Base-by-base conservation (phyloP, 495 filamentous ascomycete species). In the Aspergillus kassunensis region DNA sequence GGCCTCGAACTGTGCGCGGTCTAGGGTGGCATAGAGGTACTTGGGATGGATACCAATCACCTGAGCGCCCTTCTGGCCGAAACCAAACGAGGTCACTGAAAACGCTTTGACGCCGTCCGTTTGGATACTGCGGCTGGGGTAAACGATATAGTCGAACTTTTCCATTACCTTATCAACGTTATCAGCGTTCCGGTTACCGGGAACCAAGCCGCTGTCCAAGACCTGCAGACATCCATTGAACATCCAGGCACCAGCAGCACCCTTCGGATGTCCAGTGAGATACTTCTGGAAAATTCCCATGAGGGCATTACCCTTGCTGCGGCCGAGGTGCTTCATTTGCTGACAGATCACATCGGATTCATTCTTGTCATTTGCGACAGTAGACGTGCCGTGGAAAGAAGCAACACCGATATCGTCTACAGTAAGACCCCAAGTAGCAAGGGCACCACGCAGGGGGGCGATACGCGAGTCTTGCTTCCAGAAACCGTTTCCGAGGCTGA, bases 241-340 rank as follows among this genome's bases (percentile, higher is more conserved):
- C 93, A 97, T 97, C 92, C 92, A 99, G 37, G 91, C 93, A 70
- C 93, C 93, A 43, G 93, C 93, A 62, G 93, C 92, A 84, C 93
- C 93, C 83, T 99, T 99, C 58, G 93, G 93, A 70, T 99, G 93
- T 60, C 93, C 93, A 13, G 93, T 99, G 33, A 99, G 84, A 68
- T 96, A 97, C 70, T 99, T 99, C 70, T 99, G 93, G 88, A 97
- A 99, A 67, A 99, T 92, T 72, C 93, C 93, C 52, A 97, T 70
- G 7, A 99, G 76, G 23, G 95, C 90, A 66, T 99, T 97, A 61
- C 93, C 93, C 81, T 96, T 96, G 70, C 84, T 82, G 44, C 93
- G 87, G 53, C 95, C 93, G 40, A 99, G 86, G 67, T 99, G 95
- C 59, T 82, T 85, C 71, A 99, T 79, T 74, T 97, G 95, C 70